Evolutionary conservation across 192 early-diverging fungal genomes (phyloP).

Genomic region (Coemansia sp.): DNA sequence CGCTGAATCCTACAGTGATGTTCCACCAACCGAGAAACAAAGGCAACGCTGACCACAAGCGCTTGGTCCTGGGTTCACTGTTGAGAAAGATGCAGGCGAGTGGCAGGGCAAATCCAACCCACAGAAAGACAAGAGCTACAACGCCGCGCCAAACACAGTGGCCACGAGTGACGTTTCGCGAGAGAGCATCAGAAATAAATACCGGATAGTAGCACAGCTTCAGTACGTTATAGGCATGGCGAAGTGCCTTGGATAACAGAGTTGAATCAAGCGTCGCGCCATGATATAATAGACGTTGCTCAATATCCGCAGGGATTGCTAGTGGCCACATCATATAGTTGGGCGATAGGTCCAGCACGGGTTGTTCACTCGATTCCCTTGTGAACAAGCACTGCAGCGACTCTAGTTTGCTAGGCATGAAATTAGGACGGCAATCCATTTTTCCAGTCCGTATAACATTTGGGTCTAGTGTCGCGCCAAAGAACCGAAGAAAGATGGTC

Average conservation of each 20-base stretch:
- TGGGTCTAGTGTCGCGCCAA: conserved; percentile 48
- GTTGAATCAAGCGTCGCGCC: conserved; percentile 39
- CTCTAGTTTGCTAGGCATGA: background rate
- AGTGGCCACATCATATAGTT: conserved; percentile 55
- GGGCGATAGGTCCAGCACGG: conserved; percentile 22
- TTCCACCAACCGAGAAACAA: conserved; percentile 55
- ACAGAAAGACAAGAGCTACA: conserved; percentile 44
- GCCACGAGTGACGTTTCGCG: conserved; percentile 48
- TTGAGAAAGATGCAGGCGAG: conserved; percentile 47
- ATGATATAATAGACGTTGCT: conserved; percentile 41
- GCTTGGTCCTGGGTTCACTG: conserved; percentile 31
- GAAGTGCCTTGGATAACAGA: conserved; percentile 43
- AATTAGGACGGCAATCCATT: too few species aligned
- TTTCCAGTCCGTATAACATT: too few species aligned
- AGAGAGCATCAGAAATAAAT: conserved; percentile 46
- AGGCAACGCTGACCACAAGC: conserved; percentile 41
- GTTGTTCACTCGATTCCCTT: conserved; percentile 13
- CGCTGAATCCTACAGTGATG: conserved; percentile 50
- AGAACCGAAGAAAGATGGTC: conserved; percentile 49
- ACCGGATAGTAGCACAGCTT: conserved; percentile 53
- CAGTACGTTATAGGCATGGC: conserved; percentile 48
- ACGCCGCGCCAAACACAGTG: conserved; percentile 50
- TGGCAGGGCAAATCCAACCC: conserved; percentile 52
- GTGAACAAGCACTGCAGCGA: conserved; percentile 18
- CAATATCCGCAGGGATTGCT: conserved; percentile 50